Base-by-base conservation (phyloP, 495 filamentous ascomycete genomes). In the Parathielavia appendiculata region DNA sequence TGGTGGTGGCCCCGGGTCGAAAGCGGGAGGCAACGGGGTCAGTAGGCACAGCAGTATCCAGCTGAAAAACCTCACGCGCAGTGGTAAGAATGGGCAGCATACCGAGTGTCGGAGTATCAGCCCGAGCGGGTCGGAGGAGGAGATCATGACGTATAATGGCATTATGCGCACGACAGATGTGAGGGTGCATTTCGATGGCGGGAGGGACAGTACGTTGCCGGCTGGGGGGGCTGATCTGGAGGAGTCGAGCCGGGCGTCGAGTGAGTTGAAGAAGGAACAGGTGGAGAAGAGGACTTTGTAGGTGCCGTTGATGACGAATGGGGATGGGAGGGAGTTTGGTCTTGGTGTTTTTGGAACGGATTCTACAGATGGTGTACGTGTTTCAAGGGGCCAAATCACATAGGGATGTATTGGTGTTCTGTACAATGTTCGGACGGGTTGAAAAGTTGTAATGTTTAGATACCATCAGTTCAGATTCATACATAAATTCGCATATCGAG, bases 71-170 rank as follows among this genome's bases (percentile, higher is more conserved):
- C 32, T 46, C 20, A 32, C 38, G 4, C 49, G 41, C 22, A 20
- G 50, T 12, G 12, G 12, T 6, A 23, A 23, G 11, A 22, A 23
- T 4, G 34, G 53, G 20, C 23, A 32, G 2, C 58, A 60, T 32
- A 45, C 45, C 36, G 58, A 60, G 40, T 48, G 43, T 51, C 51
- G 58, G 7, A 60, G 58, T 19, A 22, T 39, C 20, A 60, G 58
- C 45, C 58, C 58, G 1, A 60, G 35, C 45, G 51, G 58, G 6
- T 55, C 51, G 13, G 51, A 56, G 39, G 58, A 60, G 58, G 58
- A 60, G 38, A 60, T 60, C 51, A 60, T 60, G 58, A 60, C 58
- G 22, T 60, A 60, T 20, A 56, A 60, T n/a, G 58, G 58, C 3
- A 60, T 60, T 26, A 55, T 60, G 58, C 34, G 52, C 17, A 60